Evolutionary conservation across 106 monocot genomes (phyloP).

Genomic region (Platanthera zijinensis): DNA sequence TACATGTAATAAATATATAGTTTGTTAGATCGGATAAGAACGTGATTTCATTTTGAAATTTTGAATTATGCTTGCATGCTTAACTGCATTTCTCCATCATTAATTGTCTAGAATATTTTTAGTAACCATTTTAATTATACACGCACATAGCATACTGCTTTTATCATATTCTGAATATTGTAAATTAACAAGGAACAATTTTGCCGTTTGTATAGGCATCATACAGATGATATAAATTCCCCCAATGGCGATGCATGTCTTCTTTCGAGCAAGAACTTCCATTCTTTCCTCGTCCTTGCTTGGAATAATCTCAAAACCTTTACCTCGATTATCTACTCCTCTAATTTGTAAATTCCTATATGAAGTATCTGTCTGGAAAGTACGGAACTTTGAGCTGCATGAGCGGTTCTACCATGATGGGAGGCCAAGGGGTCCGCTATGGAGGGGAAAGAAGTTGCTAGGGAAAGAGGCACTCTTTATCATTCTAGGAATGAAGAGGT

Average conservation of each 20-base stretch:
- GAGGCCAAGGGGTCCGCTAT: constrained; percentile 81
- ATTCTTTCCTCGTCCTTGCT: neutral
- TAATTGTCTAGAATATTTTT: neutral
- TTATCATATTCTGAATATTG: neutral
- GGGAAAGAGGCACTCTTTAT: constrained; percentile 90
- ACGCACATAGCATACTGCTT: neutral
- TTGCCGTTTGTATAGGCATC: neutral
- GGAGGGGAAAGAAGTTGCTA: constrained; percentile 93
- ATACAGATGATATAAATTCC: neutral
- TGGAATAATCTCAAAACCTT: neutral
- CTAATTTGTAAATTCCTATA: too few species aligned
- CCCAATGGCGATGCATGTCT: neutral
- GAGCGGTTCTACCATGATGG: constrained; percentile 66
- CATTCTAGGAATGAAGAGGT: constrained; percentile 78
- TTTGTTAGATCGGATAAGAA: too few species aligned
- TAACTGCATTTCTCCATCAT: neutral
- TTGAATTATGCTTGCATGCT: neutral
- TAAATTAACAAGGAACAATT: neutral
- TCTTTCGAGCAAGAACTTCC: neutral
- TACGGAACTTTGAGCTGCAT: neutral
- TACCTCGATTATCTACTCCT: neutral
- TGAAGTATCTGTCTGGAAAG: neutral
- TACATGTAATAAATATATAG: too few species aligned
- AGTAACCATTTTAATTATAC: neutral
- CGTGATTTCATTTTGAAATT: neutral